Conservation (phyloP, 116 monocot species). For the Dioscorea cayenensis region DNA sequence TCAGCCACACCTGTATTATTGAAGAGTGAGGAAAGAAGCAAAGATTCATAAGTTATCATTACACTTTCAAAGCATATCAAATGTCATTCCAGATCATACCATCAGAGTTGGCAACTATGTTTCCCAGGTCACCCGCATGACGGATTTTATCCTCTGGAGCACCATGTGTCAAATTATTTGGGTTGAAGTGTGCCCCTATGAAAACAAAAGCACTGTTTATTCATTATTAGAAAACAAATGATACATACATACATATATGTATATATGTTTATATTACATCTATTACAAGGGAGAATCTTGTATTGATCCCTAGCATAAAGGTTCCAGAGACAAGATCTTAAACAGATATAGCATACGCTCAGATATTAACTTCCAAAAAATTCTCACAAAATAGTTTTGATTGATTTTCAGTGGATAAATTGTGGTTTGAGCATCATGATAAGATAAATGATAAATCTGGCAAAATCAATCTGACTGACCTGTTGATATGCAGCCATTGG, state of each 20-base stretch:
- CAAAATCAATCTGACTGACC: constrained; percentile 23
- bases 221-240: neutral
- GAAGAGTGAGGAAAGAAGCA: neutral
- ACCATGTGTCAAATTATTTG: constrained; percentile 64
- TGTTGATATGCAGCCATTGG: constrained; percentile 94
- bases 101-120: constrained; percentile 66
- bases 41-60: constrained; percentile 13
- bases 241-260: too few relatives aligned
- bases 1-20: constrained; percentile 59
- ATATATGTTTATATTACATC: neutral
- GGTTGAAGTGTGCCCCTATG: constrained; percentile 89
- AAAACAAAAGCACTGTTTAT: neutral
- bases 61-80: neutral
- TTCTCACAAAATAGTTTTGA: neutral
- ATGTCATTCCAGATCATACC: constrained; percentile 22
- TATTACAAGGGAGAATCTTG: neutral
- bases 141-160: constrained; percentile 81
- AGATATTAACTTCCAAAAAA: too few relatives aligned
- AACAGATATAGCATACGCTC: too few relatives aligned
- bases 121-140: constrained; percentile 99
- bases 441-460: neutral
- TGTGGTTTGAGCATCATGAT: neutral
- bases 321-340: neutral
- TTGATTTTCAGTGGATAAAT: neutral
- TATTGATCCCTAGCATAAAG: neutral